A percentile compares a stretch with the other conserved stretches of the same genome.
These are phyloP conservation scores for Ceriops tagal DNA, from an alignment of 345 rosid species.

Conservation along the genomic window DNA sequence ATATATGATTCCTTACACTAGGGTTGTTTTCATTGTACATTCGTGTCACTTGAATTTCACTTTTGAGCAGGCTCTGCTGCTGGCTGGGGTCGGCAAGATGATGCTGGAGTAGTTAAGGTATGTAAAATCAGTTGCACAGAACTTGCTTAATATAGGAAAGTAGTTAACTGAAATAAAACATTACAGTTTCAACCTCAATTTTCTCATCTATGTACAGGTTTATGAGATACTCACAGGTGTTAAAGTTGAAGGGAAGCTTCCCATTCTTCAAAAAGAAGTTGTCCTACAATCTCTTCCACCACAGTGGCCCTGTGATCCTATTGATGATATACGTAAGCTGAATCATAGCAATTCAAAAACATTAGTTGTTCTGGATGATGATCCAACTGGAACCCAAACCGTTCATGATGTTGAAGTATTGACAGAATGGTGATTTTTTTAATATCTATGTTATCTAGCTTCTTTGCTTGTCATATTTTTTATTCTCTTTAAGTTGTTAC, in stretches of 20 bases:
- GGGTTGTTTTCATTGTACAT: background rate
- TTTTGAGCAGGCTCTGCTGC: slow-evolving; percentile 78
- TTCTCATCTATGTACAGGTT: slow-evolving; percentile 42
- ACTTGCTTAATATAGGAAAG: background rate
- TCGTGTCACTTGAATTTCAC: slow-evolving; percentile 2
- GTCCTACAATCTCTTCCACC: slow-evolving; percentile 69
- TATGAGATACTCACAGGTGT: slow-evolving; percentile 82
- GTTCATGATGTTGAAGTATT: slow-evolving; percentile 92
- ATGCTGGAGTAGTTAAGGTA: slow-evolving; percentile 97
- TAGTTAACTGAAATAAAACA: slow-evolving; percentile 1
- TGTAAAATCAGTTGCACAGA: background rate
- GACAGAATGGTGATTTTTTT: slow-evolving; percentile 77
- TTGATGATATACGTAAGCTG: slow-evolving; percentile 54
- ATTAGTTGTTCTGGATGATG: slow-evolving; percentile 92
- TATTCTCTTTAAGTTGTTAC: background rate
- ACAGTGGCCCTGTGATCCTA: slow-evolving; percentile 81
- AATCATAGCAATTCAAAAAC: slow-evolving; percentile 62
- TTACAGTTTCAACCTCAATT: slow-evolving; percentile 4
- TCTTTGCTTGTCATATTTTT: background rate
- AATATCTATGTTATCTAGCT: background rate
- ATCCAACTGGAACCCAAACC: slow-evolving; percentile 99
- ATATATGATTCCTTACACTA: background rate
- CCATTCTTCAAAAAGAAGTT: slow-evolving; percentile 60
- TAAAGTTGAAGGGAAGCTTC: slow-evolving; percentile 81
- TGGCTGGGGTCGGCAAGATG: slow-evolving; percentile 94